phyloP scores from a whole-genome alignment of 208 protist genomes.

The Crithidia acanthocephali region DNA sequence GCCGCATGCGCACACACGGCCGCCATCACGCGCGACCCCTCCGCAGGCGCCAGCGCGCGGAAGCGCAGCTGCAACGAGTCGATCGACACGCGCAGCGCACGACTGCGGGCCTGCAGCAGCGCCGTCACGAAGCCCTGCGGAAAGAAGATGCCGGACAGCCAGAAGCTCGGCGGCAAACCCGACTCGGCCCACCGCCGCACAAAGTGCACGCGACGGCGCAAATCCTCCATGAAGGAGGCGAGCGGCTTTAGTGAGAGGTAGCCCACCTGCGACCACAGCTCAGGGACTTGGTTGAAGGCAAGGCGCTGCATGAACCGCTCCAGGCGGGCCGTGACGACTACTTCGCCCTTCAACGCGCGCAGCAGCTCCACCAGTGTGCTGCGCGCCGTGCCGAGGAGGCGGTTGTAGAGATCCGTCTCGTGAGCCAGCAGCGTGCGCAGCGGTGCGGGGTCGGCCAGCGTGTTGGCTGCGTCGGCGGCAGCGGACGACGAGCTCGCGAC shows the following conservation, averaged over 20 bases:
- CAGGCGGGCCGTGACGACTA: conserved; percentile 81
- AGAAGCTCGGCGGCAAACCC: conserved; percentile 91
- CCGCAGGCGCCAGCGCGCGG: conserved; percentile 39
- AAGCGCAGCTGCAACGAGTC: conserved; percentile 86
- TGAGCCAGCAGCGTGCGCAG: conserved; percentile 86
- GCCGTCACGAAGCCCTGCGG: conserved; percentile 95
- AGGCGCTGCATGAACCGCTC: conserved; percentile 83
- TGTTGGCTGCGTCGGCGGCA: not conserved
- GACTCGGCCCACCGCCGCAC: conserved; percentile 89
- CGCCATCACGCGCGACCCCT: conserved; percentile 31
- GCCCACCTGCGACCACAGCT: conserved; percentile 80
- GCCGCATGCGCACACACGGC: conserved; percentile 29
- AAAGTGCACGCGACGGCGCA: conserved; percentile 90
- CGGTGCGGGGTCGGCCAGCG: conserved; percentile 61
- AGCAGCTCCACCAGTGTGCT: conserved; percentile 67
- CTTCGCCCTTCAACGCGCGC: conserved; percentile 86
- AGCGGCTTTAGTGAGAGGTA: conserved; percentile 97
- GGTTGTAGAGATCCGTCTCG: conserved; percentile 92
- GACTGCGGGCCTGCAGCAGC: conserved; percentile 88
- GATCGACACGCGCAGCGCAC: conserved; percentile 85
- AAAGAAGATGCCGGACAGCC: conserved; percentile 98
- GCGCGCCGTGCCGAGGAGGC: conserved; percentile 58
- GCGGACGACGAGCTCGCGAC: conserved; percentile 1
- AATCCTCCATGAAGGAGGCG: conserved; percentile 94
- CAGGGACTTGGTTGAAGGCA: conserved; percentile 91